Base-by-base conservation (phyloP, 139 green algal species). In the Chlamydomonas sp. region DNA sequence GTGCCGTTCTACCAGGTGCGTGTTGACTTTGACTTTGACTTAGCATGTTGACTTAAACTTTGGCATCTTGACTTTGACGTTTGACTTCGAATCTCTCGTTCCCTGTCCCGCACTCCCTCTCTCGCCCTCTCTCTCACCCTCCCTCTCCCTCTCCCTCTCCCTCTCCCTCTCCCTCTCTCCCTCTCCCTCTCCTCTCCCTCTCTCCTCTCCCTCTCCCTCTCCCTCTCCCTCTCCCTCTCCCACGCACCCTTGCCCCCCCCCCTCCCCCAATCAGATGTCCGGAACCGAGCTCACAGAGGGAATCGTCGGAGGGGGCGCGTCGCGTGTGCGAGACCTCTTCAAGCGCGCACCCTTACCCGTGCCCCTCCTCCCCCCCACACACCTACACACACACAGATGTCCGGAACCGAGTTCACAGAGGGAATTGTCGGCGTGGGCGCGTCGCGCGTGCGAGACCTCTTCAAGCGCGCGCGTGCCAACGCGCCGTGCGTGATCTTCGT, bases 401-500 rank as follows among this genome's bases (percentile, higher is more conserved):
- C 78, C 10, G 95, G 94, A 47, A 93, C 85, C 24, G 94, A 99
- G 89, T 99, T 99, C 82, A 91, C 95, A 37, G 94, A 99, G 79
- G 85, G 89, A 31, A 97, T 98, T 60, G 92, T 99, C 65, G 95
- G 95, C 30, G 87, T 99, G 61, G 95, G 95, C 37, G 93, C 95
- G 10, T 90, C 95, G 30, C 89, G 93, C 31, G 86, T 99, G 70
- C 83, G 95, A 22, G 90, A 97, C 73, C 85, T 99, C 69, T 99
- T 99, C 86, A 91, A 93, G 73, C 80, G 93, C 35, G 95, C 95
- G 0, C 76, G 88, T 37, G 86, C 87, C 6, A 81, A 85, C 35
- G 91, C 86, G 8, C 92, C 95, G 10, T 96, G 89, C 73, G 88
- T 99, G 72, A 92, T 99, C 58, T 99, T 99, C 75, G 91, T 99